Percentiles rank a stretch among this genome's conserved stretches.
phyloP scores from a whole-genome alignment of 176 grass and related monocot species.

The Eremochloa ophiuroides region DNA sequence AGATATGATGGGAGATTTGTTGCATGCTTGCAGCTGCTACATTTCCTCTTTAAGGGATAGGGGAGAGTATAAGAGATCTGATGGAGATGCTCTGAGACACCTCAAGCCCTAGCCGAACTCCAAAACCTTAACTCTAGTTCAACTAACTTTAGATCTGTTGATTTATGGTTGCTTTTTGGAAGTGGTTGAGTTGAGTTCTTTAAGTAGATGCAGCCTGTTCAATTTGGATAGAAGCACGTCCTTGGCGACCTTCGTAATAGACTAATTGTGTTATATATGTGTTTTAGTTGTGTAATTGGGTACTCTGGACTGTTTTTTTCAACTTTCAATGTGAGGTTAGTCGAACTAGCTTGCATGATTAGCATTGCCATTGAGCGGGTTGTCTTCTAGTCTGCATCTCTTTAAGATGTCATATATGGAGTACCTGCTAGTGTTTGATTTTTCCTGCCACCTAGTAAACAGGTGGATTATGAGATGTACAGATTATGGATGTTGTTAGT shows the following conservation, averaged over 20 bases:
- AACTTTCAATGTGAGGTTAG: slow-evolving; percentile 12
- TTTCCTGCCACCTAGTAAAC: not conserved
- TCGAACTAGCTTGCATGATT: not conserved
- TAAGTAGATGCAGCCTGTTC: not conserved
- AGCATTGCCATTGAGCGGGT: not conserved
- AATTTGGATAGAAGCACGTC: not conserved
- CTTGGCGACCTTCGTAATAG: not conserved
- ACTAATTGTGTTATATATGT: too few species aligned
- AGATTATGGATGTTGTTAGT: not conserved
- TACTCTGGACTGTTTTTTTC: not conserved
- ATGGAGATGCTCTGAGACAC: too few species aligned
- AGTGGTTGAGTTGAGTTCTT: slow-evolving; percentile 8
- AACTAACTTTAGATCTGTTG: slow-evolving; percentile 2
- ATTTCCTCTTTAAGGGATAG: too few species aligned
- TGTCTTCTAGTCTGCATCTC: not conserved
- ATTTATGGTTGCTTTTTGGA: slow-evolving; percentile 19
- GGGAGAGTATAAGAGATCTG: too few species aligned
- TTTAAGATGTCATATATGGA: not conserved
- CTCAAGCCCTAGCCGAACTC: too few species aligned
- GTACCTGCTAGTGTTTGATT: not conserved
- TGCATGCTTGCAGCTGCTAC: too few species aligned
- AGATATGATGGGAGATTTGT: too few species aligned
- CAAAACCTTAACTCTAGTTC: too few species aligned
- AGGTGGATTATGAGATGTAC: not conserved
- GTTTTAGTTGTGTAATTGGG: slow-evolving; percentile 17